Conservation (phyloP, 495 filamentous ascomycete species). For the Xylaria intraflava region DNA sequence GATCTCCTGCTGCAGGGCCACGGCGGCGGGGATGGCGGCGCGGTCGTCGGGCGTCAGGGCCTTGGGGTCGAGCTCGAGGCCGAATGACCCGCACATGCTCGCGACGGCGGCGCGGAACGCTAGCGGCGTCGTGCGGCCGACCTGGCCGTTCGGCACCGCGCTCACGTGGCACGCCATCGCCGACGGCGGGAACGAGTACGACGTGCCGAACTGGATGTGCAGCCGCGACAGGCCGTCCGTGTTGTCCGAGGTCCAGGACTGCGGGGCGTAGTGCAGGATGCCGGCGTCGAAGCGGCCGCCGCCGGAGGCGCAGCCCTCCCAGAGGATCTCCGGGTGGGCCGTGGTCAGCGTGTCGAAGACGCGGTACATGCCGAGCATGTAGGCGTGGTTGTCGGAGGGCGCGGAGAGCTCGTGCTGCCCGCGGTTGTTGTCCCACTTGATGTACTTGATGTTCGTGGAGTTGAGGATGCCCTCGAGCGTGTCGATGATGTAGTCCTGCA, state of each 20-base stretch:
- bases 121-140: conserved; percentile 41
- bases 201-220: conserved; percentile 50
- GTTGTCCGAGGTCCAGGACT: conserved; percentile 53
- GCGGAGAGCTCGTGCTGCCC: conserved; percentile 46
- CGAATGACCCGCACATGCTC: conserved; percentile 54
- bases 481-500: conserved; percentile 49
- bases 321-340: conserved; percentile 47
- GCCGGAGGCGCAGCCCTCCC: conserved; percentile 53
- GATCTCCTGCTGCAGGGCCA: conserved; percentile 42
- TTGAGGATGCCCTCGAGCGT: conserved; percentile 40
- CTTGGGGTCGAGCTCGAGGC: conserved; percentile 46
- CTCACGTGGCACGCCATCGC: conserved; percentile 54
- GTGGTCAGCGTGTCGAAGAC: conserved; percentile 48
- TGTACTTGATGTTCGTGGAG: conserved; percentile 43
- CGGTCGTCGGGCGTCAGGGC: conserved; percentile 37
- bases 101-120: conserved; percentile 49
- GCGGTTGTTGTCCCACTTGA: conserved; percentile 57
- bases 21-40: conserved; percentile 39
- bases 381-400: conserved; percentile 41
- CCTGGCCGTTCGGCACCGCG: conserved; percentile 47
- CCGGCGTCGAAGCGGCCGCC: conserved; percentile 52
- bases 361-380: conserved; percentile 51
- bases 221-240: conserved; percentile 49
- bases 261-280: conserved; percentile 50
- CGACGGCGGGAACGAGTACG: conserved; percentile 47